phyloP scores from a whole-genome alignment of 805 yeast species.

The Candida vartiovaarae region DNA sequence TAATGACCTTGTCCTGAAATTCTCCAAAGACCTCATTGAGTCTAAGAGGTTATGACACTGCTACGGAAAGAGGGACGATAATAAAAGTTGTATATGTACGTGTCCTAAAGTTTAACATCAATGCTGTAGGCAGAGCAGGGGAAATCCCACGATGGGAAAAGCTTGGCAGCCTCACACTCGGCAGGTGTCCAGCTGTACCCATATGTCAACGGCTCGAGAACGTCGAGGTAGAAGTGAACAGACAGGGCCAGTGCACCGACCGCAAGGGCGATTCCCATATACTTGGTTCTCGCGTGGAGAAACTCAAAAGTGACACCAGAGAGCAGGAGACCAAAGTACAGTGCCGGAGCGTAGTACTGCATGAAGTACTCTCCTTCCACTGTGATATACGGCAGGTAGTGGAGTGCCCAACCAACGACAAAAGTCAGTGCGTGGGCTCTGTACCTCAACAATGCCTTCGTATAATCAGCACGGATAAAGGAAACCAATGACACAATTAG shows the following conservation, averaged over 20 bases:
- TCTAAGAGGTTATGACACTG: conserved; percentile 20
- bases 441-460: conserved; percentile 7
- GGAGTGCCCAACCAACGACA: conserved; percentile 48
- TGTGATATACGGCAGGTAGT: conserved; percentile 48
- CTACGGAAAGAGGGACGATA: not conserved
- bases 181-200: conserved; percentile 40
- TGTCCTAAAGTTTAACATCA: not conserved
- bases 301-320: conserved; percentile 39
- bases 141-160: conserved; percentile 37
- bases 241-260: conserved; percentile 13
- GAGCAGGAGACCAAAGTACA: conserved; percentile 41
- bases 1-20: conserved; percentile 54
- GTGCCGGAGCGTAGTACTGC: conserved; percentile 43
- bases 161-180: conserved; percentile 30
- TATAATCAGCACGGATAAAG: conserved; percentile 21
- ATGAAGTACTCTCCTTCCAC: conserved; percentile 28
- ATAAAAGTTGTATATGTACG: not conserved
- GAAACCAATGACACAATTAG: conserved; percentile 15
- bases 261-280: conserved; percentile 25
- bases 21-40: conserved; percentile 30
- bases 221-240: conserved; percentile 18
- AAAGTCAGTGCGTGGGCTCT: conserved; percentile 22
- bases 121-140: conserved; percentile 29
- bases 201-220: conserved; percentile 34
- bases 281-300: conserved; percentile 25